phyloP scores from a whole-genome alignment of 164 flowering plant species.

The Saururus chinensis region DNA sequence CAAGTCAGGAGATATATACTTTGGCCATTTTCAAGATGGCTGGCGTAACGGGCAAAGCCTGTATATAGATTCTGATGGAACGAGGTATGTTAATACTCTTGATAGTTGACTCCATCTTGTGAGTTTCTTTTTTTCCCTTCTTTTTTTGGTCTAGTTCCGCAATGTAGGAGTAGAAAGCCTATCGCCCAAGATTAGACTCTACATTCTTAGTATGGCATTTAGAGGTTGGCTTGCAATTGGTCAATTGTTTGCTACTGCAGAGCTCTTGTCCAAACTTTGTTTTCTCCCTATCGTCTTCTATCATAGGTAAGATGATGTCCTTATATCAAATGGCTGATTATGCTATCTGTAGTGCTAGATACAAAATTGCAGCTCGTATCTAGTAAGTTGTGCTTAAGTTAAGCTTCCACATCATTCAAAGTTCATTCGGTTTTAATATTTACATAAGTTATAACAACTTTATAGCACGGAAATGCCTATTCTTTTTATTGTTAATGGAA shows the following conservation, averaged over 20 bases:
- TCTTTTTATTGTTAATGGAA: neutral
- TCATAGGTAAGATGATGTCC: too few relatives aligned
- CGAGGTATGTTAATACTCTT: constrained; percentile 29
- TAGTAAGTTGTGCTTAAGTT: too few relatives aligned
- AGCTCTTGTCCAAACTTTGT: neutral
- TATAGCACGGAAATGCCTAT: neutral
- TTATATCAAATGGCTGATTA: too few relatives aligned
- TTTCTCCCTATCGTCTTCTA: neutral
- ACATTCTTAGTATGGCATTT: neutral
- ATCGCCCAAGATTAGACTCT: too few relatives aligned
- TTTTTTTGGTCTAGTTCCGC: neutral
- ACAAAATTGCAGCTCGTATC: too few relatives aligned
- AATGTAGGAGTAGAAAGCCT: neutral
- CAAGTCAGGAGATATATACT: constrained; percentile 64
- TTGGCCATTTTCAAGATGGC: constrained; percentile 86
- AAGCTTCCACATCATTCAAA: too few relatives aligned
- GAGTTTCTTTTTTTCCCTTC: neutral
- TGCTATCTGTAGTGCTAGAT: too few relatives aligned
- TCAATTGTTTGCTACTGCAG: neutral
- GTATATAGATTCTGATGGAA: constrained; percentile 58
- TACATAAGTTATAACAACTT: too few relatives aligned
- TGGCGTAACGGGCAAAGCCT: constrained; percentile 79
- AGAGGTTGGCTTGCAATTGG: neutral
- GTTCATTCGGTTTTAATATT: too few relatives aligned
- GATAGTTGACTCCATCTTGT: neutral